Percentiles rank a stretch among this genome's conserved stretches.
phyloP scores from a whole-genome alignment of 306 rosid genomes.

The Echinosophora koreensis region DNA sequence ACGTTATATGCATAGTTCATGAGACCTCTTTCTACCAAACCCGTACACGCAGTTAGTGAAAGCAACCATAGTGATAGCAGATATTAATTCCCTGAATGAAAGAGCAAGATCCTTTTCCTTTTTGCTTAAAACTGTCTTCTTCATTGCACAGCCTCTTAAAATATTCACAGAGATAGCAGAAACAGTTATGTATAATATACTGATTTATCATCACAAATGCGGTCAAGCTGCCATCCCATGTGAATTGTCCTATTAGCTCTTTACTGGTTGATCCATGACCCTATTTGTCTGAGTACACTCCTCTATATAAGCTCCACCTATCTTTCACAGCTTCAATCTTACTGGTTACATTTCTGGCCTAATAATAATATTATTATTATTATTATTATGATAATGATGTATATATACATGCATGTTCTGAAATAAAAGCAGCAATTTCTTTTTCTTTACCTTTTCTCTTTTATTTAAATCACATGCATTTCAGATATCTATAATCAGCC shows the following conservation, averaged over 20 bases:
- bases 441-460: conserved; percentile 17
- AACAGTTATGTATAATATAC: conserved; percentile 6
- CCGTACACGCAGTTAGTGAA: background rate
- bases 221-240: conserved; percentile 66
- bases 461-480: conserved; percentile 58
- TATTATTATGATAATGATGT: background rate
- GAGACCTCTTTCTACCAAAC: background rate
- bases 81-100: conserved; percentile 28
- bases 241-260: conserved; percentile 58
- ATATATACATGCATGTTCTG: conserved; percentile 6
- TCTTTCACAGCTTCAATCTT: conserved; percentile 48
- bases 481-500: conserved; percentile 48
- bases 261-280: conserved; percentile 59
- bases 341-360: conserved; percentile 20
- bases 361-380: background rate
- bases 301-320: conserved; percentile 30
- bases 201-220: conserved; percentile 35
- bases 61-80: conserved; percentile 1
- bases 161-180: conserved; percentile 35
- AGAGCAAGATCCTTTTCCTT: conserved; percentile 22
- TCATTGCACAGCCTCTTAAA: conserved; percentile 10
- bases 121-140: conserved; percentile 17
- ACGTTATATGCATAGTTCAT: too few relatives aligned
- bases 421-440: conserved; percentile 32
- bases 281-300: conserved; percentile 21